Evolutionary conservation across 2,329 filamentous ascomycete genomes (phyloP).

Genomic region (Penicillium sp.): DNA sequence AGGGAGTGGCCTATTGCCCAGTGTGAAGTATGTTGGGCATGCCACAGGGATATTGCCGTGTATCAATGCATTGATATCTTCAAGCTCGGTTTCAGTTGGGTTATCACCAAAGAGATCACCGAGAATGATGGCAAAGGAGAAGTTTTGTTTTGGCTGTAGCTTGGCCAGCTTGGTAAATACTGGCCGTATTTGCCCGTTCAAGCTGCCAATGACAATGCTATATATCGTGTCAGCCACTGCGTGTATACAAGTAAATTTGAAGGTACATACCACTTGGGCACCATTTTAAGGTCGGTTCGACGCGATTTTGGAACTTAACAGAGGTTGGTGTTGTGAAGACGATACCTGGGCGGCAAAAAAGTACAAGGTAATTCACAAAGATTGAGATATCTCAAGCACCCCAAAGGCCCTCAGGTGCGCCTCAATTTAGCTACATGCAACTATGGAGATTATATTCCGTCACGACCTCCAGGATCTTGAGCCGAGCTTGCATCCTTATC

Average conservation of each 20-base stretch:
- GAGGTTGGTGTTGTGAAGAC: background rate
- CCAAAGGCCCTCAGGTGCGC: background rate
- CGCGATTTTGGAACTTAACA: background rate
- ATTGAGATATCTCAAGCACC: background rate
- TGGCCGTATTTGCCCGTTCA: slow-evolving; percentile 72
- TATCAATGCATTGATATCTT: slow-evolving; percentile 63
- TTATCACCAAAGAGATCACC: slow-evolving; percentile 74
- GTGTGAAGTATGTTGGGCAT: slow-evolving; percentile 84
- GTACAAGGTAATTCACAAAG: too few species aligned
- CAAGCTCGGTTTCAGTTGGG: slow-evolving; percentile 49
- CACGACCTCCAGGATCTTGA: slow-evolving; percentile 4
- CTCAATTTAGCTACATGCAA: background rate
- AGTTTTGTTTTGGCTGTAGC: slow-evolving; percentile 81
- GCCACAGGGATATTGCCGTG: slow-evolving; percentile 69
- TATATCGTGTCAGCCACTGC: slow-evolving; percentile 17
- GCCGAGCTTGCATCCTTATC: slow-evolving; percentile 33
- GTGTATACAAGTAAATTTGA: background rate
- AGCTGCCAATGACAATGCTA: slow-evolving; percentile 71
- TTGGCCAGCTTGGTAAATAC: slow-evolving; percentile 76
- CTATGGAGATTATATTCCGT: background rate
- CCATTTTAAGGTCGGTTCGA: slow-evolving; percentile 41
- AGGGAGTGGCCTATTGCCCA: slow-evolving; percentile 72
- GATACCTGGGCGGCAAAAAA: background rate
- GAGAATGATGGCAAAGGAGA: slow-evolving; percentile 76
- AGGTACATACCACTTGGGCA: slow-evolving; percentile 53